Base-by-base conservation (phyloP, 768 basidiomycete species). In the Podaxis sp. region DNA sequence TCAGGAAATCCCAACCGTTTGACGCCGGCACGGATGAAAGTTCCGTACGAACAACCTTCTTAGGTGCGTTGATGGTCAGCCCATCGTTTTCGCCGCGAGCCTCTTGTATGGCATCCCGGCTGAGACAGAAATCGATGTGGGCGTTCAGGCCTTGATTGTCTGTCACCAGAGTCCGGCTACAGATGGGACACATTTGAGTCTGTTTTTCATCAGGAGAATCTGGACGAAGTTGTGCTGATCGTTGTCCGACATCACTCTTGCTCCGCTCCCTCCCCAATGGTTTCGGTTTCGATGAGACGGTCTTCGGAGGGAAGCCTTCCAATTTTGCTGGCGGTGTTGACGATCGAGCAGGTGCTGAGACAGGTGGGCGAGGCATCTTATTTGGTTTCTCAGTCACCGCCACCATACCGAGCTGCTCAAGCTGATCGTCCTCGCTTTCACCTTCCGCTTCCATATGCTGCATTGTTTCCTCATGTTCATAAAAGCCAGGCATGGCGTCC, bases 121-220 rank as follows among this genome's bases (percentile, higher is more conserved):
- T 95, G 55, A 97, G 73, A 69, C 95, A 97, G 68, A 88, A 90
- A 73, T 97, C 94, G 49, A 97, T 81, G 68, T 97, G 94, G n/a
- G 84, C 79, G 70, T 97, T 96, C 37, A 97, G 74, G 4, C 83
- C 87, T 53, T 82, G 79, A 70, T 97, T 97, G 71, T 93, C 87
- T 1, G 82, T 85, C 63, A 81, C 76, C 58, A 94, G 71, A 12
- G 74, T 71, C 69, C 84, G 86, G 25, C 74, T 70, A 68, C 93
- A 96, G 24, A 95, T 77, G 3, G 95, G 94, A 72, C 93, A 96
- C 0, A 73, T 72, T 58, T 84, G 80, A n/a, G 68, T 71, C 59
- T 77, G 71, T 52, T 57, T 33, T 13, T 59, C 33, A 54, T 41
- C 5, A 53, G 17, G 49, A 52, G 29, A 13, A 29, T 57, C 15